Conservation (phyloP, 169 alveolate genomes). For the Plasmodium coatneyi region DNA sequence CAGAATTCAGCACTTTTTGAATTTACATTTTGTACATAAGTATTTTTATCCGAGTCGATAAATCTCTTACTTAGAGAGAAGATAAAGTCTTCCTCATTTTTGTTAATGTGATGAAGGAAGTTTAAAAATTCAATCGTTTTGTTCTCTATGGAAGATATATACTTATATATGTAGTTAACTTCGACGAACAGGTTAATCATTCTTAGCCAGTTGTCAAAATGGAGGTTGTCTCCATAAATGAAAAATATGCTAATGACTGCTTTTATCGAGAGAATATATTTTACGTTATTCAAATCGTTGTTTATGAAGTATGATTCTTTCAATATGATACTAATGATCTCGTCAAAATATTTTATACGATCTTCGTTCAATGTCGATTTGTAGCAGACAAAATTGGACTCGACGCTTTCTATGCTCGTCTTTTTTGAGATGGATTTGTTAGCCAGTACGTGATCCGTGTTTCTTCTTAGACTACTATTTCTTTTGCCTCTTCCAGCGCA, state of each 20-base stretch:
- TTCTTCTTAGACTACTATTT: not conserved
- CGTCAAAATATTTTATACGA: conserved; percentile 47
- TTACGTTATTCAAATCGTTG: conserved; percentile 63
- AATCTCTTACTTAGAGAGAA: conserved; percentile 10
- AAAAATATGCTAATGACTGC: conserved; percentile 61
- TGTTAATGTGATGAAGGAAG: conserved; percentile 50
- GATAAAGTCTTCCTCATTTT: conserved; percentile 45
- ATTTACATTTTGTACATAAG: conserved; percentile 36
- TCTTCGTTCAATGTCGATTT: conserved; percentile 56
- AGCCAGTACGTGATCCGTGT: not conserved
- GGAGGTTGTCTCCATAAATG: conserved; percentile 62
- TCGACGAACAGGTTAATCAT: conserved; percentile 59
- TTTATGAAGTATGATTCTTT: conserved; percentile 60
- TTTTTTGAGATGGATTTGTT: conserved; percentile 4
- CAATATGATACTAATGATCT: conserved; percentile 36
- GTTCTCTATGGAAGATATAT: conserved; percentile 63
- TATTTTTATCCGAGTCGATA: conserved; percentile 16
- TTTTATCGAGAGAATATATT: conserved; percentile 61
- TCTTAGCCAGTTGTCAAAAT: conserved; percentile 66
- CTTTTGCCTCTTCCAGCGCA: not conserved
- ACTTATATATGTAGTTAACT: conserved; percentile 65
- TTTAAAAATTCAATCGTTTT: conserved; percentile 61
- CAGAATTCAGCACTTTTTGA: conserved; percentile 65
- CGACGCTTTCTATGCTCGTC: conserved; percentile 39
- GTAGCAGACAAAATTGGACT: conserved; percentile 28